Conservation (phyloP, 176 grass and related monocot genomes). For the Bothriochloa decipiens region DNA sequence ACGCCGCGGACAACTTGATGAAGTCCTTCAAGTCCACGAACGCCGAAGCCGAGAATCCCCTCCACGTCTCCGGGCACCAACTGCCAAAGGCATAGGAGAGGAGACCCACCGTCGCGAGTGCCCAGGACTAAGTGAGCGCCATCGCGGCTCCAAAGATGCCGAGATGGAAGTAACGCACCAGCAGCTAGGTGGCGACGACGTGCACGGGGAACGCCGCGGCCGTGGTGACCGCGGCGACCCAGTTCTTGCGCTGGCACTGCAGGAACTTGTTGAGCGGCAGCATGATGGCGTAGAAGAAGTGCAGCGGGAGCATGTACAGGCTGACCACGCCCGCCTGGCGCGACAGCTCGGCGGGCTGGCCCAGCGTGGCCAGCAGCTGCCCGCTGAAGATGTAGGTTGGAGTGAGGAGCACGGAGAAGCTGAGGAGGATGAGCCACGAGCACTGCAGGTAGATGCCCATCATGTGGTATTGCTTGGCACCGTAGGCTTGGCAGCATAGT, state of each 20-base stretch:
- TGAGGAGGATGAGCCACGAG: conserved; percentile 54
- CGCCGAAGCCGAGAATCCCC: conserved; percentile 49
- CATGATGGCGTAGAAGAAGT: conserved; percentile 40
- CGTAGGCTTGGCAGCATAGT: conserved; percentile 51
- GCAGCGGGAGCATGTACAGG: conserved; percentile 44
- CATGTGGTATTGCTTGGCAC: conserved; percentile 50
- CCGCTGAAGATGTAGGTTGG: conserved; percentile 40
- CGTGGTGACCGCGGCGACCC: conserved; percentile 15
- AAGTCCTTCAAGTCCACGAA: conserved; percentile 51
- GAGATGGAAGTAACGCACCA: conserved; percentile 30
- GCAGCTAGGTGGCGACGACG: conserved; percentile 37
- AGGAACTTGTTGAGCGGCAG: conserved; percentile 52
- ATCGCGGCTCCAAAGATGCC: conserved; percentile 47
- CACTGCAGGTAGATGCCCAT: conserved; percentile 58
- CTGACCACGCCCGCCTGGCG: conserved; percentile 11
- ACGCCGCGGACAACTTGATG: conserved; percentile 34
- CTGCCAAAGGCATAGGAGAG: conserved; percentile 38
- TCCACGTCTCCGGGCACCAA: conserved; percentile 51
- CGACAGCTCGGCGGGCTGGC: conserved; percentile 43
- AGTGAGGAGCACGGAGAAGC: conserved; percentile 28
- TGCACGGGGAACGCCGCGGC: conserved; percentile 42
- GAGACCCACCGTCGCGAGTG: background rate
- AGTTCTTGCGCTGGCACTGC: conserved; percentile 51
- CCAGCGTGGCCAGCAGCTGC: conserved; percentile 27
- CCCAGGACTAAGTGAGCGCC: conserved; percentile 40